phyloP scores from a whole-genome alignment of 495 filamentous ascomycete species.

The Penicillium riverlandense region DNA sequence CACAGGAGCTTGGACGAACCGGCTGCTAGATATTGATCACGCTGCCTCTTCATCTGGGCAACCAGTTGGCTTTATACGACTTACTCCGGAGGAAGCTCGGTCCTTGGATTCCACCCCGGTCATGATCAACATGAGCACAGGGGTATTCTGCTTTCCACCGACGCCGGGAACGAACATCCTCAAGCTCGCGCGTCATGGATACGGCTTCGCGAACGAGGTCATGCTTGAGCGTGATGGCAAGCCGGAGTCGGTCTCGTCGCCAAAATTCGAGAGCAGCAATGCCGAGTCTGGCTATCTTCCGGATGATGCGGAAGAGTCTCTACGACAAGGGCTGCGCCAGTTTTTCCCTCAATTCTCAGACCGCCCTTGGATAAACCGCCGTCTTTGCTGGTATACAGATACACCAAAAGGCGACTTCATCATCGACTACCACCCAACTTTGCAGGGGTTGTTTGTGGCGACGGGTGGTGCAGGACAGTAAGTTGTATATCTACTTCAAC shows the following conservation, averaged over 20 bases:
- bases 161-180: conserved; percentile 40
- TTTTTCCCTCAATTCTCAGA: conserved; percentile 52
- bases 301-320: conserved; percentile 48
- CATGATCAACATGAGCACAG: conserved; percentile 62
- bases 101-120: conserved; percentile 54
- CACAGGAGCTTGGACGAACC: conserved; percentile 70
- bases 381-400: conserved; percentile 45
- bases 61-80: conserved; percentile 57
- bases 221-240: conserved; percentile 23
- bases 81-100: conserved; percentile 56
- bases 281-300: conserved; percentile 34
- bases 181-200: conserved; percentile 71
- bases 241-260: conserved; percentile 15
- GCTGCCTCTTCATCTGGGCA: conserved; percentile 47
- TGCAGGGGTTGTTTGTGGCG: conserved; percentile 59
- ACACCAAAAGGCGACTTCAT: conserved; percentile 69
- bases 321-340: conserved; percentile 48
- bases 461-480: conserved; percentile 71
- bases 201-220: conserved; percentile 50
- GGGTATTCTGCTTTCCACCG: conserved; percentile 71
- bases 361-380: conserved; percentile 47
- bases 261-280: conserved; percentile 23
- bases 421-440: conserved; percentile 59
- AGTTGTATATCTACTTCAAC: conserved; percentile 3
- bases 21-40: conserved; percentile 38